phyloP scores from a whole-genome alignment of 2,329 filamentous ascomycete species.

The Talaromyces islandicus region DNA sequence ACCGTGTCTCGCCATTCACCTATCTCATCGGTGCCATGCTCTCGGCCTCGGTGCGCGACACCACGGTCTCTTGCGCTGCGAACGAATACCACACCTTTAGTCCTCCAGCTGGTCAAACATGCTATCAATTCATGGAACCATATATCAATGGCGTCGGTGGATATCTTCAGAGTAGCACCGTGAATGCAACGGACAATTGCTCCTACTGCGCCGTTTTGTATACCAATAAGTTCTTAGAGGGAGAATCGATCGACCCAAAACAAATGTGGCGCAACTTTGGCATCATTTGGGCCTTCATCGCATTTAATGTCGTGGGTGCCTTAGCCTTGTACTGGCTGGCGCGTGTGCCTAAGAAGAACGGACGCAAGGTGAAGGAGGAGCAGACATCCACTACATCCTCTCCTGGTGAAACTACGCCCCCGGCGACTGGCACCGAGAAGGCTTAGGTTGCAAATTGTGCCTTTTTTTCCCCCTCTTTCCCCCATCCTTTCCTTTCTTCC shows the following conservation, averaged over 20 bases:
- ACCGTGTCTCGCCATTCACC: slow-evolving; percentile 60
- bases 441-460: not conserved
- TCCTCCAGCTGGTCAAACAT: slow-evolving; percentile 55
- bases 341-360: slow-evolving; percentile 38
- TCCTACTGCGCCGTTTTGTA: slow-evolving; percentile 38
- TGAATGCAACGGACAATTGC: slow-evolving; percentile 52
- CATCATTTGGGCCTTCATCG: slow-evolving; percentile 47
- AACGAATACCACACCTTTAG: slow-evolving; percentile 28
- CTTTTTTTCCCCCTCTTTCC: too few relatives aligned
- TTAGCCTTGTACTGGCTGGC: slow-evolving; percentile 49
- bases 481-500: too few relatives aligned
- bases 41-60: slow-evolving; percentile 26
- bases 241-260: slow-evolving; percentile 37
- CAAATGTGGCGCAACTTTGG: slow-evolving; percentile 52
- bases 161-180: slow-evolving; percentile 52
- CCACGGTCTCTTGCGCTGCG: slow-evolving; percentile 25
- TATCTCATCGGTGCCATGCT: slow-evolving; percentile 48
- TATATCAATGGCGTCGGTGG: slow-evolving; percentile 52
- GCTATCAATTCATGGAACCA: slow-evolving; percentile 53
- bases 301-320: slow-evolving; percentile 47
- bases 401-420: not conserved
- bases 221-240: slow-evolving; percentile 49
- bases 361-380: not conserved
- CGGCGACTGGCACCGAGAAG: not conserved
- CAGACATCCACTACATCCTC: not conserved